A percentile compares a stretch with the other conserved stretches of the same genome.
phyloP scores from a whole-genome alignment of 371 early-diverging fungal genomes.

The Lichtheimia ramosa region DNA sequence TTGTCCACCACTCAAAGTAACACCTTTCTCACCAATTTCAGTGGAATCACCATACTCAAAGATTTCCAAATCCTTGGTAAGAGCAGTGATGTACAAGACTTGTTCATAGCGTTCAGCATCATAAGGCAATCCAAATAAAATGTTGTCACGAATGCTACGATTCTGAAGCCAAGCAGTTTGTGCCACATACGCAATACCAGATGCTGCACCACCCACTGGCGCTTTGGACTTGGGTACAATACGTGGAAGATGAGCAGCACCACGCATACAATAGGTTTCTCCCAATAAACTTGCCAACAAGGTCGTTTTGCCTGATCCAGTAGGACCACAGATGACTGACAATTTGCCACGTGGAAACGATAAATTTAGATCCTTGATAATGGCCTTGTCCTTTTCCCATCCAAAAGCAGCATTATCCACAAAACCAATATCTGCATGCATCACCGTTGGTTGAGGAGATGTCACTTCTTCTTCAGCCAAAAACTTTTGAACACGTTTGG shows the following conservation, averaged over 20 bases:
- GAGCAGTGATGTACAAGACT: conserved; percentile 69
- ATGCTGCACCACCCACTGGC: conserved; percentile 40
- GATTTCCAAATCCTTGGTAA: conserved; percentile 80
- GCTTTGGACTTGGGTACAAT: conserved; percentile 3
- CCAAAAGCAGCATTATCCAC: conserved; percentile 49
- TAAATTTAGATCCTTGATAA: conserved; percentile 58
- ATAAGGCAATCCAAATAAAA: conserved; percentile 76
- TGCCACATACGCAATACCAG: conserved; percentile 73
- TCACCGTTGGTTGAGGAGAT: neutral
- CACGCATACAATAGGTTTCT: conserved; percentile 49
- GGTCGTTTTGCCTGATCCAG: conserved; percentile 83
- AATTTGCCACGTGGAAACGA: conserved; percentile 66
- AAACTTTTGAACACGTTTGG: conserved; percentile 67
- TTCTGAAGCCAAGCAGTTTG: conserved; percentile 89
- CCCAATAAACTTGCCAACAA: conserved; percentile 67
- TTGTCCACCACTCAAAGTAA: conserved; percentile 88
- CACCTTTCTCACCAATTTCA: conserved; percentile 88
- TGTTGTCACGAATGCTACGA: conserved; percentile 78
- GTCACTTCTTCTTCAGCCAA: conserved; percentile 71
- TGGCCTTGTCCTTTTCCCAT: conserved; percentile 50
- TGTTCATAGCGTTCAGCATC: conserved; percentile 64
- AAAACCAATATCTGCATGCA: conserved; percentile 42
- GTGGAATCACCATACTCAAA: conserved; percentile 84
- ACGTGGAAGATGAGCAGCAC: conserved; percentile 52
- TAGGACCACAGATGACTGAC: conserved; percentile 77